phyloP scores from a whole-genome alignment of 179 eudicot genomes.

The Amaranthus tricolor region DNA sequence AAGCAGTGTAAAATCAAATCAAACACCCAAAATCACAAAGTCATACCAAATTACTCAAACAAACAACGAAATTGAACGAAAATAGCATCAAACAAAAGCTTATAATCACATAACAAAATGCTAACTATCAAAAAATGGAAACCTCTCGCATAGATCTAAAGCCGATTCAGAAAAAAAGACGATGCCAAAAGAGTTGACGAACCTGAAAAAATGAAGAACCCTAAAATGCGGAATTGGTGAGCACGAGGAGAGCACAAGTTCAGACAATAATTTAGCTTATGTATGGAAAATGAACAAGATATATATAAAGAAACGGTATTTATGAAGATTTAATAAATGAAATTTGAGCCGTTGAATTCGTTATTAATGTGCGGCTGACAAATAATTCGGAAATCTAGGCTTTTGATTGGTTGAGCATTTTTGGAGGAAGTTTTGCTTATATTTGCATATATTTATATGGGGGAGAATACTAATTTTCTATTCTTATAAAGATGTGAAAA shows the following conservation, averaged over 20 bases:
- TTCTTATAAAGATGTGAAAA: too few relatives aligned
- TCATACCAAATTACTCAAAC: too few relatives aligned
- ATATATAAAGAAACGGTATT: not conserved
- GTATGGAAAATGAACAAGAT: not conserved
- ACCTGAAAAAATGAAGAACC: slow-evolving; percentile 23
- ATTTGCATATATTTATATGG: too few relatives aligned
- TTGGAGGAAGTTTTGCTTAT: not conserved
- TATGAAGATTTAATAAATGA: slow-evolving; percentile 28
- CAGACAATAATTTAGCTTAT: not conserved
- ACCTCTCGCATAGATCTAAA: not conserved
- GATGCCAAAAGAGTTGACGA: not conserved
- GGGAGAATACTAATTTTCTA: too few relatives aligned
- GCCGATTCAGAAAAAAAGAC: not conserved
- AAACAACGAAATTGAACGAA: not conserved
- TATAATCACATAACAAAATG: not conserved
- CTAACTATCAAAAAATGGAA: too few relatives aligned
- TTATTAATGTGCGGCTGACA: not conserved
- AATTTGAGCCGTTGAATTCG: slow-evolving; percentile 16
- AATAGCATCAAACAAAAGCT: not conserved
- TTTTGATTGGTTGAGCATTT: slow-evolving; percentile 18
- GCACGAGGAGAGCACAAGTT: slow-evolving; percentile 25
- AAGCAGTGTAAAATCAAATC: too few relatives aligned
- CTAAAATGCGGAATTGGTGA: slow-evolving; percentile 3
- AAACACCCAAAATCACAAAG: too few relatives aligned
- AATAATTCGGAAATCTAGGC: not conserved